phyloP scores from a whole-genome alignment of 306 rosid genomes.

The Dalbergia cochinchinensis region DNA sequence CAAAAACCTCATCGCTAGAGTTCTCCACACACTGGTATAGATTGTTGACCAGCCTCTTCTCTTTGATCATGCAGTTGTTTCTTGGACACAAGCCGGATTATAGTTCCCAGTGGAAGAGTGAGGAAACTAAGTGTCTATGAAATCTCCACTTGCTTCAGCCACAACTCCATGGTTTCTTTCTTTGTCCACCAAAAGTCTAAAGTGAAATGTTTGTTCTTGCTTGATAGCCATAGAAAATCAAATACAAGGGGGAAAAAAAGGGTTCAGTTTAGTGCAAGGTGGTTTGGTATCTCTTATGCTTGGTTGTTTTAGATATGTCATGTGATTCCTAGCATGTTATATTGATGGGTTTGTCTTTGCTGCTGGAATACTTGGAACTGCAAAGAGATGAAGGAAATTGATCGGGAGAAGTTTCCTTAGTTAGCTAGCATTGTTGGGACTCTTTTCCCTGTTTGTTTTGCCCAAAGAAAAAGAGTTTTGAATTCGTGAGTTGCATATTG shows the following conservation, averaged over 20 bases:
- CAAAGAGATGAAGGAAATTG: conserved; percentile 11
- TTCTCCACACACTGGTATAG: conserved; percentile 33
- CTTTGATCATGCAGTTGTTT: conserved; percentile 3
- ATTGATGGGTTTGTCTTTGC: background rate
- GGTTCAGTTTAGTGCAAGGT: background rate
- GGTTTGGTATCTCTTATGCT: background rate
- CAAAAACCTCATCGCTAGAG: background rate
- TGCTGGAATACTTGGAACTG: background rate
- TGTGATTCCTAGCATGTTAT: conserved; percentile 19
- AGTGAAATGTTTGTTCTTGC: conserved; percentile 32
- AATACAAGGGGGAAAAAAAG: no score
- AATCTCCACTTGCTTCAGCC: conserved; percentile 45
- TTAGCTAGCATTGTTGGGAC: background rate
- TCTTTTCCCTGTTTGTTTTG: background rate
- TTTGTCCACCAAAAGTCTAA: conserved; percentile 45
- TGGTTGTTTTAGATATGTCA: conserved; percentile 17
- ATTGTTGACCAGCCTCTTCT: conserved; percentile 41
- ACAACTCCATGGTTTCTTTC: conserved; percentile 43
- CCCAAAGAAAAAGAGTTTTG: conserved; percentile 15
- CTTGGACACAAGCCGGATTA: conserved; percentile 27
- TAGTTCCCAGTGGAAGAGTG: conserved; percentile 50
- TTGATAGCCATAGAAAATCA: conserved; percentile 37
- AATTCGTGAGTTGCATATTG: conserved; percentile 28
- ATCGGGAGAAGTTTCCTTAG: conserved; percentile 34
- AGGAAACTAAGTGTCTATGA: conserved; percentile 47